Conservation (phyloP, 192 early-diverging fungal genomes). For the Podila clonocystis region DNA sequence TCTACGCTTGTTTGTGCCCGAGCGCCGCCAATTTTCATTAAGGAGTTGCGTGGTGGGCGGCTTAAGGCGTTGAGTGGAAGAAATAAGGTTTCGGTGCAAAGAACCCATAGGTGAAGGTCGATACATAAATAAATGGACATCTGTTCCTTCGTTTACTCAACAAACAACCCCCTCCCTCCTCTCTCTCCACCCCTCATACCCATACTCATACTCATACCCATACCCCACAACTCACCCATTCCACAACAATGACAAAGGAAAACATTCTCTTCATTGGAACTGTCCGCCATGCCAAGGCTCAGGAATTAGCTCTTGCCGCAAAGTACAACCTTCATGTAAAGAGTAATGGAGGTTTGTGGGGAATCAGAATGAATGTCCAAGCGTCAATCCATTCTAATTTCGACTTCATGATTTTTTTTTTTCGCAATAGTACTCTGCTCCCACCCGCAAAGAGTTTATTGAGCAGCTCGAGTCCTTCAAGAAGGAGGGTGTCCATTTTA, state of each 20-base stretch:
- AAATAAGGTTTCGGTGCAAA: neutral
- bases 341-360: neutral
- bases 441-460: conserved; percentile 21
- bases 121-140: neutral
- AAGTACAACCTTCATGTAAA: conserved; percentile 47
- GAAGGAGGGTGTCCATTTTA: conserved; percentile 30
- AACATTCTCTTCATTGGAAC: conserved; percentile 42
- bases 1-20: too few species aligned
- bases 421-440: conserved; percentile 27
- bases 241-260: conserved; percentile 38
- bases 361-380: neutral
- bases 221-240: neutral
- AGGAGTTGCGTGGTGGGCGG: neutral
- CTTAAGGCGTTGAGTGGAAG: conserved; percentile 8
- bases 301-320: conserved; percentile 22
- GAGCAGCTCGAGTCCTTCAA: conserved; percentile 30
- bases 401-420: neutral
- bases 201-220: neutral
- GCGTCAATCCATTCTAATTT: too few species aligned
- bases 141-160: neutral
- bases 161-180: neutral
- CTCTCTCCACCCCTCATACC: neutral
- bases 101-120: too few species aligned
- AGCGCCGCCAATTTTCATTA: too few species aligned
- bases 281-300: conserved; percentile 32